Conservation (phyloP, 257 asterid species). For the Solanum virginianum region DNA sequence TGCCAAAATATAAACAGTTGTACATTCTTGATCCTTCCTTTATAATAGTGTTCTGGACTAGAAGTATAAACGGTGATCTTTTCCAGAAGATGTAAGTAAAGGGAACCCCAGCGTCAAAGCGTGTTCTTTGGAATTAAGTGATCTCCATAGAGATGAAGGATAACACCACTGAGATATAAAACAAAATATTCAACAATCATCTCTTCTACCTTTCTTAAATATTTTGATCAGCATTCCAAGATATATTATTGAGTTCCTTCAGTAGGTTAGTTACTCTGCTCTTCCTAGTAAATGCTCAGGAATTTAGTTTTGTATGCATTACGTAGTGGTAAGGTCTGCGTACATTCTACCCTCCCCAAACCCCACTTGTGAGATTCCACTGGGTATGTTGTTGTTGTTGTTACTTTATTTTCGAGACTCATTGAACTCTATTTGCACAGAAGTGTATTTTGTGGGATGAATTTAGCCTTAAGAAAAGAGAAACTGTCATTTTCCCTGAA, state of each 20-base stretch:
- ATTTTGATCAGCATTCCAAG: neutral
- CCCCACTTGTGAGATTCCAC: no score
- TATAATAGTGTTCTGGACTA: neutral
- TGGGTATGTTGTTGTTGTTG: no score
- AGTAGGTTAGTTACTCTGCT: neutral
- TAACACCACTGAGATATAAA: neutral
- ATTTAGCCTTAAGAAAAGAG: neutral
- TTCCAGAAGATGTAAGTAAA: neutral
- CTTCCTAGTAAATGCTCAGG: neutral
- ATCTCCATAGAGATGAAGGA: neutral
- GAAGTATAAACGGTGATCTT: neutral
- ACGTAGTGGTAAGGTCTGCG: neutral
- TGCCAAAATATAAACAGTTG: neutral
- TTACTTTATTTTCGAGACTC: neutral
- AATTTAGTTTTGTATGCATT: neutral
- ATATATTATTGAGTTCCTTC: neutral
- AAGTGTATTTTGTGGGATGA: neutral
- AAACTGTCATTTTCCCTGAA: neutral
- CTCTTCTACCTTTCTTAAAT: neutral
- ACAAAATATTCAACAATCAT: neutral
- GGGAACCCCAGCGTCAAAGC: accelerated
- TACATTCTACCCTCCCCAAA: no score
- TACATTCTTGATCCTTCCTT: neutral
- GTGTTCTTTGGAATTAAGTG: neutral
- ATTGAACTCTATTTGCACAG: neutral